These are phyloP conservation scores for Nothophoma quercina DNA, from an alignment of 2,329 filamentous ascomycete species.

Conservation along the genomic window DNA sequence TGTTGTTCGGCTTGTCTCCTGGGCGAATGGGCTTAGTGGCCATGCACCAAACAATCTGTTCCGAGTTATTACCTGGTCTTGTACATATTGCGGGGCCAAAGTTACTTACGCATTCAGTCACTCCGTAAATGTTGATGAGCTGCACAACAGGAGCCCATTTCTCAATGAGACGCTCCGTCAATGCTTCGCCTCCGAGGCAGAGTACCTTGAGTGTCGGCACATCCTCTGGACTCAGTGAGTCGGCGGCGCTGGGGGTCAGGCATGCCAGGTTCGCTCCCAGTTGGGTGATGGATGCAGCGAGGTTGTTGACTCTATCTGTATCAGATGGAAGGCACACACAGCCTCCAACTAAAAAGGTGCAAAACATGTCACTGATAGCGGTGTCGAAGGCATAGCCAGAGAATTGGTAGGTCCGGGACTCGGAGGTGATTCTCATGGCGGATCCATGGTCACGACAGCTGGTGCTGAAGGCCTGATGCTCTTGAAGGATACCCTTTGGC, in stretches of 20 bases:
- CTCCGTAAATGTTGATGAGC: constrained; percentile 26
- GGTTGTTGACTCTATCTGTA: constrained; percentile 59
- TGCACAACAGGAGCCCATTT: constrained; percentile 17
- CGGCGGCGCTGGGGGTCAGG: constrained; percentile 13
- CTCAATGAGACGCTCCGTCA: constrained; percentile 8
- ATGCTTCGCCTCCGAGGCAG: constrained; percentile 17
- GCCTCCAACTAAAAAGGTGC: constrained; percentile 63
- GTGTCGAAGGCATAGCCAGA: constrained; percentile 66
- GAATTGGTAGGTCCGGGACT: constrained; percentile 52
- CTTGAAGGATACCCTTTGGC: not conserved
- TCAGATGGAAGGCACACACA: constrained; percentile 65
- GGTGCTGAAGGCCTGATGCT: not conserved
- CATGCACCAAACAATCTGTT: no score
- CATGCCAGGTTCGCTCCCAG: constrained; percentile 10
- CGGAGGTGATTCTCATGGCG: no score
- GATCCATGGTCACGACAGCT: no score
- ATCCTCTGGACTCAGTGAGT: constrained; percentile 14
- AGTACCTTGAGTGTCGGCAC: constrained; percentile 15
- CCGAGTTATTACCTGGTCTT: no score
- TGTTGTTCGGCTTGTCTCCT: no score
- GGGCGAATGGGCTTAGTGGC: no score
- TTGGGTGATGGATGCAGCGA: constrained; percentile 54
- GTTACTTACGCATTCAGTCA: constrained; percentile 14
- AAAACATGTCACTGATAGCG: constrained; percentile 59
- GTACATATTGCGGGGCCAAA: not conserved